phyloP scores from a whole-genome alignment of 345 rosid species.

The Hypericum androsaemum region DNA sequence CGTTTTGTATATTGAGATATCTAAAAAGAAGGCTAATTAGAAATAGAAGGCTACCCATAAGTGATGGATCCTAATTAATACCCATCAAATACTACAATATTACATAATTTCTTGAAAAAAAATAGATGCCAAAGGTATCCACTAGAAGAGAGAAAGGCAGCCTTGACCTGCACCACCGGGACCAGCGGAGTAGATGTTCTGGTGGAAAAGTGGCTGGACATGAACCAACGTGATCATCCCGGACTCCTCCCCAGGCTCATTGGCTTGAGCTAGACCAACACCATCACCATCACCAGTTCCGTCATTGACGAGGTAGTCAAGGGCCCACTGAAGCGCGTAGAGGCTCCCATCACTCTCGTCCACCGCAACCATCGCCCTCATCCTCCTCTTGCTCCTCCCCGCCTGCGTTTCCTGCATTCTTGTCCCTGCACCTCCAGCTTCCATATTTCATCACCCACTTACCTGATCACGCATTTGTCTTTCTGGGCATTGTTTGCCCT shows the following conservation, averaged over 20 bases:
- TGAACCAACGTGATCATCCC: constrained; percentile 38
- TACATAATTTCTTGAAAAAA: not conserved
- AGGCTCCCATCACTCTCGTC: constrained; percentile 63
- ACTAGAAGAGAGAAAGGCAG: not conserved
- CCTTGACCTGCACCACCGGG: constrained; percentile 35
- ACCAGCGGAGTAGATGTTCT: constrained; percentile 32
- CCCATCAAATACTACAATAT: no score
- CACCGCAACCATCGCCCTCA: constrained; percentile 45
- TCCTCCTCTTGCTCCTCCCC: constrained; percentile 12
- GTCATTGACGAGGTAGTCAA: constrained; percentile 25
- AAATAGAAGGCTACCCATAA: no score
- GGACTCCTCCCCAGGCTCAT: constrained; percentile 17
- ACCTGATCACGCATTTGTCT: not conserved
- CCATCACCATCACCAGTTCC: constrained; percentile 1
- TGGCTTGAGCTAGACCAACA: not conserved
- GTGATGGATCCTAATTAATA: no score
- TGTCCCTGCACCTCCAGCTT: constrained; percentile 9
- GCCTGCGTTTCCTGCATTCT: not conserved
- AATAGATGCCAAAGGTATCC: not conserved
- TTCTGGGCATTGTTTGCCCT: not conserved
- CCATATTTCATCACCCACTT: not conserved
- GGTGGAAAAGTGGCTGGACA: constrained; percentile 43
- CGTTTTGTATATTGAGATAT: no score
- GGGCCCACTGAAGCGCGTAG: constrained; percentile 52
- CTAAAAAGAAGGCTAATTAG: no score